Base-by-base conservation (phyloP, 2,329 filamentous ascomycete species). In the Cryphonectria naterciae region DNA sequence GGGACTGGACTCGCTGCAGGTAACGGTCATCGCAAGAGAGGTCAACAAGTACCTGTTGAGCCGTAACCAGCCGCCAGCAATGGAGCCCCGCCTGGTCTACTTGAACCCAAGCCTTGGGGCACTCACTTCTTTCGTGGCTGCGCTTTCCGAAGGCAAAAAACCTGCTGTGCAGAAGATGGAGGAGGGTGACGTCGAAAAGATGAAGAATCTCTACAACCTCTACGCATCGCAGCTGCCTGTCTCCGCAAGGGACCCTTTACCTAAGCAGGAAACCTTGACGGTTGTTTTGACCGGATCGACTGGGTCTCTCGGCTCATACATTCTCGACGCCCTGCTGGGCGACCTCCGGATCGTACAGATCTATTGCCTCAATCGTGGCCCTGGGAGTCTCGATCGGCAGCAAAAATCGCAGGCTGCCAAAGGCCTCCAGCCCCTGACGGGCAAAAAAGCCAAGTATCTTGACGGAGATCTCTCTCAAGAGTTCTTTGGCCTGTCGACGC, bases 241-340 rank as follows among this genome's bases (percentile, higher is more conserved):
- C 46, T 49, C 46, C 5, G 46, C 46, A 49, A 4, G 46, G n/a
- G 17, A 49, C 3, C 5, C 46, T 49, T 7, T 49, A 35, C 46
- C 54, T 13, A 32, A 32, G 25, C n/a, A 52, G 54, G 22, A 49
- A 37, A 28, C 6, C n/a, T 19, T 35, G 39, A 25, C 4, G 17
- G 41, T 61, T 25, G 54, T 62, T 13, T 54, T 61, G 8, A 68
- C 54, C 2, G 66, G 54, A 13, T 68, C 66, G 43, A 46, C 54
- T n/a, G 46, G 46, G 1, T 68, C 66, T 13, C 58, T 62, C 35
- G 66, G 66, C 4, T 61, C 66, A 37, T 68, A 62, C 25, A 68
- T 62, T 4, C 58, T 68, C 4, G 56, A 68, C 28, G 28, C 54
- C 17, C 37, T 68, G 4, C 15, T 68, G 28, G 28, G 28, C 28